Conservation (phyloP, 371 early-diverging fungal genomes). For the Syncephalastrum contaminatum region DNA sequence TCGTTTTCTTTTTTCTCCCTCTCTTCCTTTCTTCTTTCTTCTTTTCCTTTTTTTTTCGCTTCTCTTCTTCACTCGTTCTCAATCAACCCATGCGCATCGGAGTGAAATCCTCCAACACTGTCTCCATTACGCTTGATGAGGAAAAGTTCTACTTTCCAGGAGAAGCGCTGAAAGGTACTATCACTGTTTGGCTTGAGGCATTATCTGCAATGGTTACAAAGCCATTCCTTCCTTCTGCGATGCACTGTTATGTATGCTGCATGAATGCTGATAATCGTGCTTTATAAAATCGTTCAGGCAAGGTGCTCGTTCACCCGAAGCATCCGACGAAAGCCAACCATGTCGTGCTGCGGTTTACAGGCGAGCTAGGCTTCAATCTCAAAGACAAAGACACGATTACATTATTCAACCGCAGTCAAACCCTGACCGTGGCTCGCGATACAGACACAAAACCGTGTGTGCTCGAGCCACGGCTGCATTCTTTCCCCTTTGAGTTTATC, state of each 20-base stretch:
- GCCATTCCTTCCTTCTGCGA: too few relatives aligned
- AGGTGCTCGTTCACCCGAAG: constrained; percentile 38
- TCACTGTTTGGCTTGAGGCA: too few relatives aligned
- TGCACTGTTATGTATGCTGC: neutral
- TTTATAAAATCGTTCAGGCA: constrained; percentile 19
- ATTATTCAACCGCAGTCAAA: constrained; percentile 28
- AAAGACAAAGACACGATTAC: constrained; percentile 38
- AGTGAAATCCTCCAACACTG: constrained; percentile 21
- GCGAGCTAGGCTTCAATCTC: constrained; percentile 24
- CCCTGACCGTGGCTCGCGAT: constrained; percentile 17
- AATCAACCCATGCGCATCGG: too few relatives aligned
- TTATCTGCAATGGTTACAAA: too few relatives aligned
- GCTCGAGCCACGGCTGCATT: constrained; percentile 36
- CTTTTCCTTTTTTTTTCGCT: constrained; percentile 1
- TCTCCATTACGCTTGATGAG: constrained; percentile 42
- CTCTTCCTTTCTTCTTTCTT: constrained; percentile 4
- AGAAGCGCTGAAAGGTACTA: constrained; percentile 44
- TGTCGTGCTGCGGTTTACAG: constrained; percentile 35
- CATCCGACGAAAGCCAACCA: constrained; percentile 40
- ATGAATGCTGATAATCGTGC: neutral
- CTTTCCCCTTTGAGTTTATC: constrained; percentile 43
- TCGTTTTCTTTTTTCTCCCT: constrained; percentile 1
- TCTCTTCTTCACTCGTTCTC: neutral
- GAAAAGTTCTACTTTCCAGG: constrained; percentile 54
- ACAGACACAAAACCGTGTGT: constrained; percentile 20